phyloP scores from a whole-genome alignment of 805 yeast species.

The Candida anglica region DNA sequence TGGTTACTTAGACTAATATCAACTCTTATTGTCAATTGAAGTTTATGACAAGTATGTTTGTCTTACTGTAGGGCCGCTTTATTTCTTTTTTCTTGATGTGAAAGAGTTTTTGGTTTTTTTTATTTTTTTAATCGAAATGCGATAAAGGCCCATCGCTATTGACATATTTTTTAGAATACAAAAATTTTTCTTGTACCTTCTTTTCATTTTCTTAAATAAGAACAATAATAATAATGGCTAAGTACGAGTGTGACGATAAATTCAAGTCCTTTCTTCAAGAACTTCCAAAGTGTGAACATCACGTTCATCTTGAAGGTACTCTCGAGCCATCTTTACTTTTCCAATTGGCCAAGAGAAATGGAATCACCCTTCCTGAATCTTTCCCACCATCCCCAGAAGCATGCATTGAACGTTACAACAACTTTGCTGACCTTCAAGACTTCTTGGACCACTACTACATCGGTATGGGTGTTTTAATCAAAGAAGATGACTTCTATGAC shows the following conservation, averaged over 20 bases:
- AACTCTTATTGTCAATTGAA: too few relatives aligned
- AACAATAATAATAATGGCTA: conserved; percentile 3
- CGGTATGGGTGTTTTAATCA: conserved; percentile 71
- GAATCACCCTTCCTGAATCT: conserved; percentile 52
- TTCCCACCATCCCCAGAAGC: conserved; percentile 61
- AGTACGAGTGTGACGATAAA: conserved; percentile 17
- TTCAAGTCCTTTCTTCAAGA: conserved; percentile 53
- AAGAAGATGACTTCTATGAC: conserved; percentile 71
- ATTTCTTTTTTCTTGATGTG: too few relatives aligned
- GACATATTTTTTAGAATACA: too few relatives aligned
- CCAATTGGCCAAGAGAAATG: conserved; percentile 64
- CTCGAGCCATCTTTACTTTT: conserved; percentile 71
- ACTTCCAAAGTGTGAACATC: conserved; percentile 85
- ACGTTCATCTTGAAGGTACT: conserved; percentile 81
- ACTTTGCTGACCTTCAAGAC: conserved; percentile 69
- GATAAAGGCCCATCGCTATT: too few relatives aligned
- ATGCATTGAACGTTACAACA: conserved; percentile 53
- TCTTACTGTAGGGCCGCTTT: too few relatives aligned
- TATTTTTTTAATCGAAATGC: too few relatives aligned
- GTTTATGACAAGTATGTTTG: too few relatives aligned
- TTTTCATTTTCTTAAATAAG: too few relatives aligned
- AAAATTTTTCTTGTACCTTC: too few relatives aligned
- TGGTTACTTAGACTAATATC: too few relatives aligned
- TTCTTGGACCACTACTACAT: conserved; percentile 76
- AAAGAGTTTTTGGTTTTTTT: too few relatives aligned